phyloP scores from a whole-genome alignment of 2,329 filamentous ascomycete genomes.

The Epichloe hybrida region DNA sequence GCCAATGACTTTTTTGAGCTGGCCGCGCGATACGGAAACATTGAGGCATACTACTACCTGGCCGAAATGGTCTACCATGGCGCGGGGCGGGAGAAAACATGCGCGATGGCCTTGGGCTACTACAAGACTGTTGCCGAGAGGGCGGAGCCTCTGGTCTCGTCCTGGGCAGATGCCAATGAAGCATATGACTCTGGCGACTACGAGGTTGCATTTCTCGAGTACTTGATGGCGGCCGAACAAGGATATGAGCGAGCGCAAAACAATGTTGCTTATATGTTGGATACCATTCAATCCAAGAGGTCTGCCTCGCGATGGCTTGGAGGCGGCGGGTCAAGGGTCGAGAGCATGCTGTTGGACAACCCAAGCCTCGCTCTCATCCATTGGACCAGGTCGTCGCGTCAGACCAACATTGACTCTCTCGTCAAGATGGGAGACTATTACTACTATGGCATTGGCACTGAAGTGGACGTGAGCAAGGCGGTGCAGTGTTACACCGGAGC shows the following conservation, averaged over 20 bases:
- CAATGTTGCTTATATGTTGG: conserved; percentile 78
- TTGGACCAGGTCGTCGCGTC: conserved; percentile 89
- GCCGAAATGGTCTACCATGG: conserved; percentile 76
- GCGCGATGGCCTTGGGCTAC: conserved; percentile 62
- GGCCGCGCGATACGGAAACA: conserved; percentile 66
- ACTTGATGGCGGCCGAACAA: conserved; percentile 82
- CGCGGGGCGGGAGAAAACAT: conserved; percentile 67
- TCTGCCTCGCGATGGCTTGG: conserved; percentile 31
- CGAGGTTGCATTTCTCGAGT: conserved; percentile 66
- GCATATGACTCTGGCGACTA: conserved; percentile 69
- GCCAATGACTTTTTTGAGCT: conserved; percentile 82
- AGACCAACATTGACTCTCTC: conserved; percentile 82
- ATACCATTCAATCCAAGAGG: conserved; percentile 47
- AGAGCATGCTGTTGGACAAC: conserved; percentile 32
- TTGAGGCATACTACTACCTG: conserved; percentile 85
- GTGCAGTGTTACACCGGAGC: conserved; percentile 87
- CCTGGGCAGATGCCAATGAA: conserved; percentile 70
- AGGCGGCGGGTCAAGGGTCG: conserved; percentile 16
- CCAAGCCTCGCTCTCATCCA: conserved; percentile 65
- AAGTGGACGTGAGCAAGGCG: conserved; percentile 66
- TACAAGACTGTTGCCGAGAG: conserved; percentile 71
- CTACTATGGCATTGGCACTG: conserved; percentile 63
- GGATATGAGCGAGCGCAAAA: conserved; percentile 82
- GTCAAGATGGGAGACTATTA: conserved; percentile 99
- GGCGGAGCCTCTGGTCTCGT: conserved; percentile 59